A percentile compares a stretch with the other conserved stretches of the same genome.
phyloP scores from a whole-genome alignment of 257 asterid species.

The Solanum peruvianum region DNA sequence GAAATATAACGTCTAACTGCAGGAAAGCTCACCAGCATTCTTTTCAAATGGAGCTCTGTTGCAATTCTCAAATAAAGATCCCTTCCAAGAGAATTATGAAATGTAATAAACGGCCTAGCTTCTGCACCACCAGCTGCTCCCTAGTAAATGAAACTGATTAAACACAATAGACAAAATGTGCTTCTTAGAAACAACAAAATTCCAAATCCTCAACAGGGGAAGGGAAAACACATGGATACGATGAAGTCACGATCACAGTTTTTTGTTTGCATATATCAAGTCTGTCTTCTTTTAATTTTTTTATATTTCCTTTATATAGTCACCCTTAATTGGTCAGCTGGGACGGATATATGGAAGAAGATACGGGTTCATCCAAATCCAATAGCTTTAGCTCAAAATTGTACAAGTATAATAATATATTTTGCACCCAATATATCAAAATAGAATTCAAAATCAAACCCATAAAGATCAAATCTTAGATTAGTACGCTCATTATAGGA shows the following conservation, averaged over 20 bases:
- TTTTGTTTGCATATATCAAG: not conserved
- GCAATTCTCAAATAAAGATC: constrained; percentile 96
- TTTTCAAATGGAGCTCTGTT: constrained; percentile 95
- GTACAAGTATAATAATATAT: not conserved
- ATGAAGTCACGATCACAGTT: not conserved
- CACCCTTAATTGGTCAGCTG: not conserved
- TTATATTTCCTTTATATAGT: not conserved
- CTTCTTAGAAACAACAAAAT: not conserved
- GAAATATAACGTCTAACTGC: not conserved
- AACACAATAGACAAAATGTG: not conserved
- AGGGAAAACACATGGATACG: not conserved
- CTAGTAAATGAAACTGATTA: constrained; percentile 35
- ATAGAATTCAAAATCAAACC: not conserved
- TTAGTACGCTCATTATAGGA: not conserved
- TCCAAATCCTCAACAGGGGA: not conserved
- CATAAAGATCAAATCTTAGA: not conserved
- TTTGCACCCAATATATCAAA: not conserved
- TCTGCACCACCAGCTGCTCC: constrained; percentile 99
- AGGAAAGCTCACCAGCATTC: constrained; percentile 75
- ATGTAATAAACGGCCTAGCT: constrained; percentile 96
- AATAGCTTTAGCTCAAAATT: not conserved
- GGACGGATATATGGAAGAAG: not conserved
- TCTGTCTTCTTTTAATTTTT: not conserved
- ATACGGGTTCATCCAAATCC: not conserved
- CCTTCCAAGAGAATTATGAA: constrained; percentile 95